phyloP scores from a whole-genome alignment of 805 yeast genomes.

The Candida incommunis region DNA sequence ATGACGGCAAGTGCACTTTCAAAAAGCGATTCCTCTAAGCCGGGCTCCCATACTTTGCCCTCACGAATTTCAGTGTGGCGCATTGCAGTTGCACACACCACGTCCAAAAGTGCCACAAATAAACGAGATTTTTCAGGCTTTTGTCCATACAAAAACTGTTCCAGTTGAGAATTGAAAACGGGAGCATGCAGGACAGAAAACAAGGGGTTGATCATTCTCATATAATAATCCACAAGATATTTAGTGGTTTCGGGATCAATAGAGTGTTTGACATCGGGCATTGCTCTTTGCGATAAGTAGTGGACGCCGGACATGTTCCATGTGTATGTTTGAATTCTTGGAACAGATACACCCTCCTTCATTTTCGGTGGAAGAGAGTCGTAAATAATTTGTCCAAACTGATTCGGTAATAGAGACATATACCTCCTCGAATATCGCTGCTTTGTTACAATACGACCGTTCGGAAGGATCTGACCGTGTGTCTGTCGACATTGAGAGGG shows the following conservation, averaged over 20 bases:
- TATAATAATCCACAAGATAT: slow-evolving; percentile 26
- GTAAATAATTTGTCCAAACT: slow-evolving; percentile 9
- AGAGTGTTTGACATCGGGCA: slow-evolving; percentile 15
- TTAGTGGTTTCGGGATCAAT: slow-evolving; percentile 9
- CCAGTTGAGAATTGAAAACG: slow-evolving; percentile 37
- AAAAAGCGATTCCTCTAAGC: slow-evolving; percentile 30
- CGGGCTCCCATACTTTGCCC: slow-evolving; percentile 10
- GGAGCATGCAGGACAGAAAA: slow-evolving; percentile 39
- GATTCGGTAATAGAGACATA: slow-evolving; percentile 7
- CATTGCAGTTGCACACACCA: slow-evolving; percentile 36
- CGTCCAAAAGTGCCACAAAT: slow-evolving; percentile 36
- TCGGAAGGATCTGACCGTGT: background rate
- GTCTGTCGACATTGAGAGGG: background rate
- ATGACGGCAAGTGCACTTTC: slow-evolving; percentile 26
- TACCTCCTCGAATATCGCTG: slow-evolving; percentile 11
- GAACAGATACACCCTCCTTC: slow-evolving; percentile 23
- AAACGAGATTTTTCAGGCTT: slow-evolving; percentile 21
- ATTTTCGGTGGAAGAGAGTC: slow-evolving; percentile 7
- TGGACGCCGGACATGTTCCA: slow-evolving; percentile 54
- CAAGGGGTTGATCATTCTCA: slow-evolving; percentile 37
- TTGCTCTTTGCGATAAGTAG: slow-evolving; percentile 23
- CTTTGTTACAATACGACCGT: slow-evolving; percentile 3
- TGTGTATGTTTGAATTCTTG: slow-evolving; percentile 46
- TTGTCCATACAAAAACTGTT: slow-evolving; percentile 15
- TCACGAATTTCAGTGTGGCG: slow-evolving; percentile 33